These are phyloP conservation scores for Cladochytrium replicatum DNA, from an alignment of 192 early-diverging fungal species.

Conservation along the genomic window DNA sequence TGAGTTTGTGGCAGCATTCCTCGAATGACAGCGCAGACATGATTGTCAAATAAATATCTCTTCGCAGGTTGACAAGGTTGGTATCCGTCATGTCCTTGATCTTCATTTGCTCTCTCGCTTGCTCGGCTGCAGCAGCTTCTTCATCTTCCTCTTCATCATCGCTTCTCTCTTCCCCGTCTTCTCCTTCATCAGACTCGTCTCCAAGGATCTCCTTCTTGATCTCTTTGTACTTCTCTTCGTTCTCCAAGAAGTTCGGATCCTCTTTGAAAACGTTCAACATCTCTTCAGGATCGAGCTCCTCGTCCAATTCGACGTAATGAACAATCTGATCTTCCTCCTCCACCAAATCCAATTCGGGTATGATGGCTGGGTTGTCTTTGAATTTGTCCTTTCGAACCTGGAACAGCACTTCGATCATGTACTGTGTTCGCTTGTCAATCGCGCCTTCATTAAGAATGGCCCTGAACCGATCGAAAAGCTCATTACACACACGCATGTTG, in stretches of 20 bases:
- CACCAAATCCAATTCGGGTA: conserved; percentile 76
- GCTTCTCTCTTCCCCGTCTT: conserved; percentile 21
- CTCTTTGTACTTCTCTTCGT: conserved; percentile 70
- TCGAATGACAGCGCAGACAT: conserved; percentile 94
- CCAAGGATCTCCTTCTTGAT: conserved; percentile 85
- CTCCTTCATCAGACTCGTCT: conserved; percentile 40
- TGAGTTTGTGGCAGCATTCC: conserved; percentile 89
- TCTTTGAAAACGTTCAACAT: conserved; percentile 74
- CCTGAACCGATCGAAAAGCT: conserved; percentile 85
- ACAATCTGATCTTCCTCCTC: conserved; percentile 94
- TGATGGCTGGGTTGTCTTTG: conserved; percentile 73
- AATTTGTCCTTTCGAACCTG: conserved; percentile 90
- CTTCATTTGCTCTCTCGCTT: conserved; percentile 33
- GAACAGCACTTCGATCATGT: conserved; percentile 96
- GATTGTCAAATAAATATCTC: conserved; percentile 91
- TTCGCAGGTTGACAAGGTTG: conserved; percentile 75
- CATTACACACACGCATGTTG: conserved; percentile 62
- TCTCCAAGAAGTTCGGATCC: conserved; percentile 68
- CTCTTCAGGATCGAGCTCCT: conserved; percentile 70
- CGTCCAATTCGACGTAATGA: conserved; percentile 73
- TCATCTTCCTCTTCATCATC: conserved; percentile 46
- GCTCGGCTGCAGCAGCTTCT: conserved; percentile 20
- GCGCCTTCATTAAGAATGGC: conserved; percentile 86
- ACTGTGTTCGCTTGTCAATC: conserved; percentile 90
- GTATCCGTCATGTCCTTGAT: conserved; percentile 88